Conservation (phyloP, 805 yeast species). For the Metschnikowia gelsemii region DNA sequence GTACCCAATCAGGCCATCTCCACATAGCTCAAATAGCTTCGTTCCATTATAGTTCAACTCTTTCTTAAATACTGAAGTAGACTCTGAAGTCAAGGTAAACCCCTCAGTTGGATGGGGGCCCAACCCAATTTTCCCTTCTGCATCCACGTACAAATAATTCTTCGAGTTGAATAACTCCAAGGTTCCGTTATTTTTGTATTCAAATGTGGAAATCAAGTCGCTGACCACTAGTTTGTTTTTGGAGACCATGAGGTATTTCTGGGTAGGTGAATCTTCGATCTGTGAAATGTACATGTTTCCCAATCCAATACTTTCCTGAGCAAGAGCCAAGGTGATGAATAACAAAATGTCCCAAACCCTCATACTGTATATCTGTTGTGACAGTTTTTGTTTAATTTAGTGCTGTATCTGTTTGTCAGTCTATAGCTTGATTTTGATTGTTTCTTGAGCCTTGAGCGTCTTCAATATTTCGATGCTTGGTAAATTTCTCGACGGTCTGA, state of each 20-base stretch:
- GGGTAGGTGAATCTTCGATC: neutral
- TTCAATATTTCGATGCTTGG: too few species aligned
- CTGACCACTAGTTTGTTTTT: neutral
- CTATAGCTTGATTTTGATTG: too few species aligned
- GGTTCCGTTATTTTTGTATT: neutral
- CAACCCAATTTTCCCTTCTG: neutral
- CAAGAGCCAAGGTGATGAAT: neutral
- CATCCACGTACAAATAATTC: neutral
- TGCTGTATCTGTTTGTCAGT: too few species aligned
- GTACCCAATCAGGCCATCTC: constrained; percentile 1
- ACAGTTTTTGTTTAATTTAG: too few species aligned
- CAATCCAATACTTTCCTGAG: neutral
- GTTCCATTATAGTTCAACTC: neutral
- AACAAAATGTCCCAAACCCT: neutral
- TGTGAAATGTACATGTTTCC: neutral
- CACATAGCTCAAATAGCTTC: constrained; percentile 2
- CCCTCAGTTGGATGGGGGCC: neutral
- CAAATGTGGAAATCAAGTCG: neutral
- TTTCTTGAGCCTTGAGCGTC: too few species aligned
- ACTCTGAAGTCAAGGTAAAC: neutral
- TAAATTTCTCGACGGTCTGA: too few species aligned
- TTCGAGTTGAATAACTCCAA: neutral
- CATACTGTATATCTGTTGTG: too few species aligned
- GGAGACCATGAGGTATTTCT: neutral
- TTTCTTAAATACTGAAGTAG: neutral